These are phyloP conservation scores for Talaromyces verruculosus DNA, from an alignment of 2,329 filamentous ascomycete genomes.

Conservation along the genomic window DNA sequence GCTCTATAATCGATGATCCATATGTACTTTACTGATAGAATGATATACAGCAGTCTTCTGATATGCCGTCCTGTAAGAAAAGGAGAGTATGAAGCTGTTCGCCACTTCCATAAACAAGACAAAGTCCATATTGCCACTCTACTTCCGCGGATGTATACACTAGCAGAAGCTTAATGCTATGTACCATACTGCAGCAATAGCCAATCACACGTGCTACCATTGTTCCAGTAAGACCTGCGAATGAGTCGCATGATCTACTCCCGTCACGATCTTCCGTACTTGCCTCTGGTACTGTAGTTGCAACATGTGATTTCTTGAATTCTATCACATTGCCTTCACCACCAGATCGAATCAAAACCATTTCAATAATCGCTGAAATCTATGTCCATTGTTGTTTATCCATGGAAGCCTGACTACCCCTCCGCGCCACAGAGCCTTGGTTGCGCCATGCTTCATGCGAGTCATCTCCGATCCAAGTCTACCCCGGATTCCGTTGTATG, in stretches of 20 bases:
- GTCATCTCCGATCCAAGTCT: not conserved
- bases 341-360: not conserved
- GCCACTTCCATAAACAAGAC: not conserved
- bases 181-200: not conserved
- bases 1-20: not conserved
- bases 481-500: not conserved
- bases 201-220: not conserved
- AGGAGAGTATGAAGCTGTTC: not conserved
- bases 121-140: not conserved
- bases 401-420: not conserved
- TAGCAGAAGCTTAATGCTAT: not conserved
- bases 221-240: not conserved
- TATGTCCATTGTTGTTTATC: not conserved
- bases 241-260: not conserved
- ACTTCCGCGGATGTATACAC: not conserved
- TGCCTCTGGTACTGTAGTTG: not conserved
- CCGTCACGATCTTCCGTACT: not conserved
- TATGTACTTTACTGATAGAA: conserved; percentile 10
- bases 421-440: not conserved
- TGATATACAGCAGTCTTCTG: not conserved
- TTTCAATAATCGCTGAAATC: not conserved
- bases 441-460: conserved; percentile 1
- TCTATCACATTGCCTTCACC: not conserved
- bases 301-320: conserved; percentile 6
- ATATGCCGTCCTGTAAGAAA: not conserved